These are phyloP conservation scores for Monosporascus ibericus DNA, from an alignment of 2,329 filamentous ascomycete genomes.

Conservation along the genomic window DNA sequence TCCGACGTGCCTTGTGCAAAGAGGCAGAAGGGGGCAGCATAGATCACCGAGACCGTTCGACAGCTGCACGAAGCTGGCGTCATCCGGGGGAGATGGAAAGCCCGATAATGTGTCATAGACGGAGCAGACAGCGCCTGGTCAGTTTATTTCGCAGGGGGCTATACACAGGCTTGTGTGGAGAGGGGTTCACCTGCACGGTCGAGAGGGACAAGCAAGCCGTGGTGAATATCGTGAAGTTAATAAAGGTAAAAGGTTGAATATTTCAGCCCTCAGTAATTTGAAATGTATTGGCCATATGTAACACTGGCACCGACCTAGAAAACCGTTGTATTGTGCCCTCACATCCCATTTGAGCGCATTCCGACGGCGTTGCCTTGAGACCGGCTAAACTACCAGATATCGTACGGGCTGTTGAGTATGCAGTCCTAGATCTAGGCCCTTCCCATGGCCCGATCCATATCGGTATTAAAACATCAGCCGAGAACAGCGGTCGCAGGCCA, in stretches of 20 bases:
- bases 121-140: conserved; percentile 2
- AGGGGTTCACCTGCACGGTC: conserved; percentile 8
- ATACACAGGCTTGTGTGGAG: conserved; percentile 17
- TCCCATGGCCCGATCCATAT: neutral
- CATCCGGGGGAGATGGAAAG: conserved; percentile 8
- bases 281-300: too few relatives aligned
- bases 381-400: neutral
- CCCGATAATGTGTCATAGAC: conserved; percentile 4
- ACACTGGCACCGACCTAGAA: too few relatives aligned
- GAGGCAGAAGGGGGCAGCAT: neutral
- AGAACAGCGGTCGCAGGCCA: neutral
- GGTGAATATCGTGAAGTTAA: too few relatives aligned
- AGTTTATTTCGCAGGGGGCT: conserved; percentile 19
- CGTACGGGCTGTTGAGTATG: neutral
- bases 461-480: neutral
- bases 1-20: too few relatives aligned
- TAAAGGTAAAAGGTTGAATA: too few relatives aligned
- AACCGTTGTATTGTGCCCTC: too few relatives aligned
- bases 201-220: conserved; percentile 6
- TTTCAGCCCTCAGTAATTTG: too few relatives aligned
- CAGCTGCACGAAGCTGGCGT: conserved; percentile 2
- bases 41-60: neutral
- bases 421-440: neutral
- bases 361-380: neutral
- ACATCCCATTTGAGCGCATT: too few relatives aligned